phyloP scores from a whole-genome alignment of 257 asterid species.

The Cruciata laevipes region DNA sequence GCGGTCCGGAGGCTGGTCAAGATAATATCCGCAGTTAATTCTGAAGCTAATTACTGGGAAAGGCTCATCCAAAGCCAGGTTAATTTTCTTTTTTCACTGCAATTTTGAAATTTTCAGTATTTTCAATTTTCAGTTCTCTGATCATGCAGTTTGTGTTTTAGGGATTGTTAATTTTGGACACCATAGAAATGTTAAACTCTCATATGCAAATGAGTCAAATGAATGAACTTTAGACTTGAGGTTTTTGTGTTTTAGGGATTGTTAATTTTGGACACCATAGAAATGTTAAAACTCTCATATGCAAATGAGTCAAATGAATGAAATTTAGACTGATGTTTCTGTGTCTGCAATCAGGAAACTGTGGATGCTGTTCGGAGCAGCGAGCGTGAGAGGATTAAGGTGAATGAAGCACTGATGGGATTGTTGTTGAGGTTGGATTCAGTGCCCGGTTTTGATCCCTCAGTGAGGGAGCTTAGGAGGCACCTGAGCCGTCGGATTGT shows the following conservation, averaged over 20 bases:
- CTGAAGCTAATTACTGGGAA: conserved; percentile 67
- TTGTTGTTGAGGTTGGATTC: conserved; percentile 67
- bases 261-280: background rate
- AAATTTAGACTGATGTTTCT: background rate
- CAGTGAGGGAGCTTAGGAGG: conserved; percentile 81
- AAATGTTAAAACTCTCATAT: too few species aligned
- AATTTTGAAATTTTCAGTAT: background rate
- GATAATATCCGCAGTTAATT: conserved; percentile 65
- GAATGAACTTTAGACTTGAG: background rate
- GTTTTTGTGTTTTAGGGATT: background rate
- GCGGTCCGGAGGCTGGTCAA: conserved; percentile 49
- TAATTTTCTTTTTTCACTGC: conserved; percentile 11
- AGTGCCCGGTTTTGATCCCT: conserved; percentile 82
- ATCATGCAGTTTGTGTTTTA: background rate
- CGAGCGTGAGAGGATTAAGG: conserved; percentile 64
- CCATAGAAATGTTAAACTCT: background rate
- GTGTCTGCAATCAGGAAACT: conserved; percentile 56
- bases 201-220: background rate
- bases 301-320: background rate
- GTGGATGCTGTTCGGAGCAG: conserved; percentile 80
- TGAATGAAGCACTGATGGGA: conserved; percentile 76
- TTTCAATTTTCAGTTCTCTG: too few species aligned
- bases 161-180: background rate
- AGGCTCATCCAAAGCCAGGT: conserved; percentile 80
- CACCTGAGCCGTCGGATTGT: conserved; percentile 77